Conservation (phyloP, 768 basidiomycete genomes). For the Mycena epipterygia region DNA sequence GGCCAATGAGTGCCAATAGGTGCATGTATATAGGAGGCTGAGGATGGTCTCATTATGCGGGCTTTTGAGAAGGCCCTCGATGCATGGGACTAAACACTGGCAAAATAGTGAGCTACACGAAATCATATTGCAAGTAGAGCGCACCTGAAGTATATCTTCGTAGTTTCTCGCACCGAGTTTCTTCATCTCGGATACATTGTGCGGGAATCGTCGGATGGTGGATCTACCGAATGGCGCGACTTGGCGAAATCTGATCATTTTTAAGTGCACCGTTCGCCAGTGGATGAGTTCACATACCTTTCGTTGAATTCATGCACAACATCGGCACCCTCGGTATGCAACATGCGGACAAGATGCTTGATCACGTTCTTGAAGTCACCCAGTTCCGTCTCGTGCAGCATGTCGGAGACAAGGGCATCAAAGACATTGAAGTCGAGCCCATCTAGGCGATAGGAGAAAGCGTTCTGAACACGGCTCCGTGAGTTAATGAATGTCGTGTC, state of each 20-base stretch:
- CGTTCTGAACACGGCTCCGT: not conserved
- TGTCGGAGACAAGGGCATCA: constrained; percentile 3
- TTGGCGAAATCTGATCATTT: not conserved
- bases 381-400: constrained; percentile 7
- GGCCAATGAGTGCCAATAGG: constrained; percentile 50
- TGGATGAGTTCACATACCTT: not conserved
- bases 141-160: constrained; percentile 47
- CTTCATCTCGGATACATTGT: constrained; percentile 39
- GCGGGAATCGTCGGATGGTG: constrained; percentile 39
- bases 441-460: not conserved
- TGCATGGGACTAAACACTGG: constrained; percentile 49
- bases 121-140: not conserved
- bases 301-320: constrained; percentile 7
- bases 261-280: not conserved
- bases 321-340: not conserved
- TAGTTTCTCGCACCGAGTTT: constrained; percentile 42
- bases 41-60: constrained; percentile 40
- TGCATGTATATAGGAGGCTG: constrained; percentile 41
- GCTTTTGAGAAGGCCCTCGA: constrained; percentile 46
- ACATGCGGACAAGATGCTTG: constrained; percentile 10
- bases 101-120: not conserved
- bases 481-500: not conserved
- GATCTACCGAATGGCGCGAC: constrained; percentile 38
- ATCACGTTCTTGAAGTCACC: constrained; percentile 11
- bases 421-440: constrained; percentile 6